phyloP scores from a whole-genome alignment of 164 flowering plant species.

The Liriodendron chinense region DNA sequence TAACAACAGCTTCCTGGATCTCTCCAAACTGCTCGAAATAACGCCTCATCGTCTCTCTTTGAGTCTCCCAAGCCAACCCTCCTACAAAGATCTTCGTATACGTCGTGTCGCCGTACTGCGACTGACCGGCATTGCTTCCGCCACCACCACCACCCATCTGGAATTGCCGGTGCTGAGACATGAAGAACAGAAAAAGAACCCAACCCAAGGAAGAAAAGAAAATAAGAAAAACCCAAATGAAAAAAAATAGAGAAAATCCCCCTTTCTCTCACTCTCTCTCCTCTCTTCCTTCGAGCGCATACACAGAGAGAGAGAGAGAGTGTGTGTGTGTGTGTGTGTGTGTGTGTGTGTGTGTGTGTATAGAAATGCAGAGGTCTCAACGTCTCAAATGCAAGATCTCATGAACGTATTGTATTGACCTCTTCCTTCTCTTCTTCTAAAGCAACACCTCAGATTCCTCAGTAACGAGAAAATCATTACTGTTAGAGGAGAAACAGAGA shows the following conservation, averaged over 20 bases:
- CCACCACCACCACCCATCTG: conserved; percentile 47
- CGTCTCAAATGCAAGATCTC: background rate
- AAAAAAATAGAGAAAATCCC: background rate
- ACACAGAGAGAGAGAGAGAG: background rate
- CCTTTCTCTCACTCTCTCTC: background rate
- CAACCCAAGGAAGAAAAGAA: background rate
- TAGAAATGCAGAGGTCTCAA: background rate
- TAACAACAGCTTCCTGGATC: conserved; percentile 63
- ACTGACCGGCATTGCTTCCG: conserved; percentile 29
- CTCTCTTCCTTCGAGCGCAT: conserved; percentile 14
- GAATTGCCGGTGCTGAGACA: conserved; percentile 58
- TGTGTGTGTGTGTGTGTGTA: background rate
- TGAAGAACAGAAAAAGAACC: conserved; percentile 11
- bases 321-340: no score
- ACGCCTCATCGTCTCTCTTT: conserved; percentile 56
- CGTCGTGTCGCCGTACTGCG: conserved; percentile 46
- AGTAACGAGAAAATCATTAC: conserved; percentile 53
- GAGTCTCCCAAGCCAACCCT: conserved; percentile 75
- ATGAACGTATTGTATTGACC: conserved; percentile 20
- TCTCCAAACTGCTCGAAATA: conserved; percentile 77
- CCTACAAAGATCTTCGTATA: conserved; percentile 67
- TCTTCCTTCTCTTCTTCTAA: conserved; percentile 26
- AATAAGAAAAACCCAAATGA: background rate
- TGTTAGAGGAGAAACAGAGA: conserved; percentile 9
- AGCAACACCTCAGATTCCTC: conserved; percentile 43